phyloP scores from a whole-genome alignment of 2,329 filamentous ascomycete genomes.

The Penicillium sp. region DNA sequence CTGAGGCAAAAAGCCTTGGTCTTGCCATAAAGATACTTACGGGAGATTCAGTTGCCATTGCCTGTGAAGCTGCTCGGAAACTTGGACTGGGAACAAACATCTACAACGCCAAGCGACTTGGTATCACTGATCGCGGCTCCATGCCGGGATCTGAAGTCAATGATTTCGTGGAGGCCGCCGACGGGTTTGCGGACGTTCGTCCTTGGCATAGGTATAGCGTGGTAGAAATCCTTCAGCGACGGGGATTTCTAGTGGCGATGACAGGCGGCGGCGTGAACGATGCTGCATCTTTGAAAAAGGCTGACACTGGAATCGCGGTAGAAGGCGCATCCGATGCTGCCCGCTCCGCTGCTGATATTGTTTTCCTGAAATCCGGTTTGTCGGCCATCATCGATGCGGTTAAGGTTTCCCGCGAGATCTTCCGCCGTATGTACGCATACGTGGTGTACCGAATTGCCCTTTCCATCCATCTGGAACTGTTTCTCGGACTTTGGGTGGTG shows the following conservation, averaged over 20 bases:
- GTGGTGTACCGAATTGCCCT: slow-evolving; percentile 92
- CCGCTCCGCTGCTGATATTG: slow-evolving; percentile 86
- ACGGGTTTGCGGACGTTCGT: slow-evolving; percentile 93
- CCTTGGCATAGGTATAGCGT: slow-evolving; percentile 94
- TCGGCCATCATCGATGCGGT: slow-evolving; percentile 89
- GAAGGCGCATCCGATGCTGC: slow-evolving; percentile 89
- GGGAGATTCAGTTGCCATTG: slow-evolving; percentile 89
- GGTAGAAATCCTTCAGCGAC: slow-evolving; percentile 88
- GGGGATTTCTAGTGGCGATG: slow-evolving; percentile 92
- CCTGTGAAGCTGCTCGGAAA: slow-evolving; percentile 84
- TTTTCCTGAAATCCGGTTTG: slow-evolving; percentile 86
- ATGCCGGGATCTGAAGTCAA: slow-evolving; percentile 93
- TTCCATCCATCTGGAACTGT: slow-evolving; percentile 86
- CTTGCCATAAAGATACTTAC: slow-evolving; percentile 95
- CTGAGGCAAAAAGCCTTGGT: slow-evolving; percentile 82
- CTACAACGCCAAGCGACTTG: slow-evolving; percentile 88
- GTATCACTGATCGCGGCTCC: slow-evolving; percentile 82
- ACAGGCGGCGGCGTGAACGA: slow-evolving; percentile 96
- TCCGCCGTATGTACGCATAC: slow-evolving; percentile 96
- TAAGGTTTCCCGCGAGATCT: slow-evolving; percentile 90
- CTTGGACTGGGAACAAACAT: slow-evolving; percentile 89
- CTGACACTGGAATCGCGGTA: slow-evolving; percentile 93
- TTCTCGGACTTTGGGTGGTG: slow-evolving; percentile 86
- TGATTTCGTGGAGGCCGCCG: slow-evolving; percentile 91
- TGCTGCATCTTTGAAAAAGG: slow-evolving; percentile 87